Conservation (phyloP, 2,329 filamentous ascomycete genomes). For the Penicillium thymicola region DNA sequence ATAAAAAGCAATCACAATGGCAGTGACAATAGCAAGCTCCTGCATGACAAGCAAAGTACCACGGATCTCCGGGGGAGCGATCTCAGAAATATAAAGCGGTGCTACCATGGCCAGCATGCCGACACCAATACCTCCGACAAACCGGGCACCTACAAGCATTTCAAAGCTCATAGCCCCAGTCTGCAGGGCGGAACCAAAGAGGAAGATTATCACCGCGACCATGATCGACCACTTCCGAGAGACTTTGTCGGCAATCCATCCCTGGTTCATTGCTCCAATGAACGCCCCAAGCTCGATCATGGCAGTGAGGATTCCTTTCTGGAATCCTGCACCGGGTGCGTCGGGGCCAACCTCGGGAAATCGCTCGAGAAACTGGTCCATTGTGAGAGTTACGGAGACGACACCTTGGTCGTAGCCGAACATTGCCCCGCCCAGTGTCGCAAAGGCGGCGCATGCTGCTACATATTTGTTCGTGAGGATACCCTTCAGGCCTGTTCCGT, state of each 20-base stretch:
- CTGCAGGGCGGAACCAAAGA: constrained; percentile 50
- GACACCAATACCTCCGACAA: constrained; percentile 38
- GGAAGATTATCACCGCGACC: constrained; percentile 51
- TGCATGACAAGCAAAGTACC: constrained; percentile 38
- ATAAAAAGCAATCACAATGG: constrained; percentile 53
- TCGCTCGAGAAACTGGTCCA: constrained; percentile 48
- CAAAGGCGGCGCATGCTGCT: constrained; percentile 48
- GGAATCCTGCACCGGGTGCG: constrained; percentile 37
- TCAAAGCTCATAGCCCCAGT: constrained; percentile 48
- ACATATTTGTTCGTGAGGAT: constrained; percentile 49
- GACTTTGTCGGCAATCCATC: constrained; percentile 51
- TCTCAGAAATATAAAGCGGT: constrained; percentile 35
- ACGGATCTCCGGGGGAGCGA: constrained; percentile 36
- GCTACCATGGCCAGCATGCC: constrained; percentile 38
- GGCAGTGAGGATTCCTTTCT: constrained; percentile 47
- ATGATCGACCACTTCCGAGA: constrained; percentile 52
- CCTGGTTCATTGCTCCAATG: constrained; percentile 43
- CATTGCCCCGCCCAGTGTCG: constrained; percentile 47
- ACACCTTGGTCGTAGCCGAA: constrained; percentile 49
- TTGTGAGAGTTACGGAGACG: constrained; percentile 47
- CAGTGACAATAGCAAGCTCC: constrained; percentile 47
- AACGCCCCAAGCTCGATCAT: constrained; percentile 54
- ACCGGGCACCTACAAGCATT: constrained; percentile 49
- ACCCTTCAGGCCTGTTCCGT: constrained; percentile 38
- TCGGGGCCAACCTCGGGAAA: constrained; percentile 44